Conservation (phyloP, 2,329 filamentous ascomycete genomes). For the Talaromyces atroroseus region DNA sequence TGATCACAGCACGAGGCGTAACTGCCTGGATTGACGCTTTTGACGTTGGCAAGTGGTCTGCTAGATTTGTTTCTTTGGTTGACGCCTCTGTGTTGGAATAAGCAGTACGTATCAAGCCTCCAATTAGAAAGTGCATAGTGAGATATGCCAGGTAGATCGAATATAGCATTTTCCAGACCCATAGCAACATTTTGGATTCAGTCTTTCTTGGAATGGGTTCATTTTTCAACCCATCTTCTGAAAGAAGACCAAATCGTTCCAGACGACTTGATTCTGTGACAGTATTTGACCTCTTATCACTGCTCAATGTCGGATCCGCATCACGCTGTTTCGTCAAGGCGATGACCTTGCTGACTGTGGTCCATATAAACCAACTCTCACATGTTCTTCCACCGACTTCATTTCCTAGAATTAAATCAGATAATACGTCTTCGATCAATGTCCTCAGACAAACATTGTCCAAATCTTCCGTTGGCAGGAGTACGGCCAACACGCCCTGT, state of each 20-base stretch:
- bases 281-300: constrained; percentile 21
- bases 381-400: constrained; percentile 72
- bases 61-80: constrained; percentile 22
- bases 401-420: constrained; percentile 83
- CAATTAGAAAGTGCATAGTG: constrained; percentile 60
- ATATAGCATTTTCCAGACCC: constrained; percentile 51
- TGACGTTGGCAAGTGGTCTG: constrained; percentile 21
- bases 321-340: constrained; percentile 37
- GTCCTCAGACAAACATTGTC: constrained; percentile 80
- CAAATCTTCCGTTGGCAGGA: constrained; percentile 88
- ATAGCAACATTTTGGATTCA: constrained; percentile 33
- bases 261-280: constrained; percentile 41
- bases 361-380: constrained; percentile 85
- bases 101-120: constrained; percentile 61
- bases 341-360: constrained; percentile 68
- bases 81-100: constrained; percentile 52
- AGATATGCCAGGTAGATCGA: constrained; percentile 50
- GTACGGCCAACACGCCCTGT: constrained; percentile 70
- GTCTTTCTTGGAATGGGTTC: constrained; percentile 21
- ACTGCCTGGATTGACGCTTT: constrained; percentile 25
- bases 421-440: constrained; percentile 79
- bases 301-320: constrained; percentile 5
- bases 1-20: constrained; percentile 55
- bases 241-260: constrained; percentile 54
- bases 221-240: constrained; percentile 26